Percentiles rank a stretch among this genome's conserved stretches.
Conservation (phyloP, 345 rosid species). For the Aegle marmelos region DNA sequence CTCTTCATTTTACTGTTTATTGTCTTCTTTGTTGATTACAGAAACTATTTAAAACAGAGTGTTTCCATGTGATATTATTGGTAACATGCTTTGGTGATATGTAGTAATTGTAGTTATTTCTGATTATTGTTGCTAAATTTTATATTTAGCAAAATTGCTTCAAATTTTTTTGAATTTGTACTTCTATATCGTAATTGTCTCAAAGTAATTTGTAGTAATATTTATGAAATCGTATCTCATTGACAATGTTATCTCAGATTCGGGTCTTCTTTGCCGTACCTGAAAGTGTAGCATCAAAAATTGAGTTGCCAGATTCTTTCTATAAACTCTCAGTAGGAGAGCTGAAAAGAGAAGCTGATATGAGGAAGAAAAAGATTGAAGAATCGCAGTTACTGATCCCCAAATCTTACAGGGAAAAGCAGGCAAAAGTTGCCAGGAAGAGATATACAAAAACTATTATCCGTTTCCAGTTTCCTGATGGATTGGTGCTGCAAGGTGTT, state of each 20-base stretch:
- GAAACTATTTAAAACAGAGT: background rate
- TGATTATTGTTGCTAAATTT: background rate
- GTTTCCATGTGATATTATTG: background rate
- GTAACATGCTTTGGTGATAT: background rate
- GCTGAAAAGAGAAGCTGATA: constrained; percentile 76
- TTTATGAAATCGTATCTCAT: background rate
- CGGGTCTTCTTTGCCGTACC: constrained; percentile 82
- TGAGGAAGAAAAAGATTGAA: constrained; percentile 74
- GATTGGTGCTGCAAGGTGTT: constrained; percentile 86
- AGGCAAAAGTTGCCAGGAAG: constrained; percentile 73
- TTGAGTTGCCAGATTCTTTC: constrained; percentile 88
- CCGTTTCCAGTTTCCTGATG: constrained; percentile 90
- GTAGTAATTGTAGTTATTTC: background rate
- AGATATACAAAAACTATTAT: constrained; percentile 63
- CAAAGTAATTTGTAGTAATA: background rate
- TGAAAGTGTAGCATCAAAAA: constrained; percentile 78
- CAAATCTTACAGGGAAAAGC: constrained; percentile 81
- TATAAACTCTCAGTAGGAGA: constrained; percentile 76
- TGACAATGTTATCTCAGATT: constrained; percentile 33
- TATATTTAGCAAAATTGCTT: background rate
- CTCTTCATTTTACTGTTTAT: background rate
- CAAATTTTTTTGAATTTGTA: background rate
- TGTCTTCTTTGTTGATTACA: background rate
- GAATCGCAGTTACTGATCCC: constrained; percentile 93
- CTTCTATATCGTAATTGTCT: background rate